Base-by-base conservation (phyloP, 192 early-diverging fungal genomes). In the Coemansia aciculifera region DNA sequence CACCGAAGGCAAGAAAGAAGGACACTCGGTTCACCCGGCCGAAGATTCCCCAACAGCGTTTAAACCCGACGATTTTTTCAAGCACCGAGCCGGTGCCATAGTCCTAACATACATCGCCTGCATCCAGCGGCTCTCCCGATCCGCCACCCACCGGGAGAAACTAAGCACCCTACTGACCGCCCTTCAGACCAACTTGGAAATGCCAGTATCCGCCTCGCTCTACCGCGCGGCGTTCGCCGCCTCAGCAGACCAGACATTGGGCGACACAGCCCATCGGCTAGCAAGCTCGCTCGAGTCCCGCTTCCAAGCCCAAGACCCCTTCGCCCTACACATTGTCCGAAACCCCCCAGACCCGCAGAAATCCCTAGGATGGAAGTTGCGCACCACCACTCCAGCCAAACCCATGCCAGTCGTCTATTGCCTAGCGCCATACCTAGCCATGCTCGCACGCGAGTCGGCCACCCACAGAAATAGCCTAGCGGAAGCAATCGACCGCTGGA, bases 201-300 rank as follows among this genome's bases (percentile, higher is more conserved):
- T 71, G 31, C 71, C 67, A 9, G 57, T 73, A 10, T 73, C 76
- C 1, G 63, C 76, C 1, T 21, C 71, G 12, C 67, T 78, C 0
- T 69, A 54, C 27, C 31, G 56, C 3, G 62, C 76, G 2, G 71
- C 71, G 1, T 66, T 78, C 54, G 32, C 67, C 0, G 63, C 71
- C 0, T 67, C 68, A 6, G 32, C 68, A 6, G 32, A 60, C n/a
- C 40, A 48, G 3, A 31, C 42, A 3, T 39, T 70, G 36, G 48
- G 10, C 42, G 56, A 46, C 8, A 17, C 5, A 11, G 21, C 56
- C 17, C 36, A 42, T 2, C 19, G 9, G 5, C 43, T 68, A 17
- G 66, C 57, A 1, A 44, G 5, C 6, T 68, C 66, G 11, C 23
- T 72, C 2, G 71, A 78, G 51, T 7, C 24, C 21, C 52, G 72